Base-by-base conservation (phyloP, 345 rosid species). In the Eucalyptus tenuipes region DNA sequence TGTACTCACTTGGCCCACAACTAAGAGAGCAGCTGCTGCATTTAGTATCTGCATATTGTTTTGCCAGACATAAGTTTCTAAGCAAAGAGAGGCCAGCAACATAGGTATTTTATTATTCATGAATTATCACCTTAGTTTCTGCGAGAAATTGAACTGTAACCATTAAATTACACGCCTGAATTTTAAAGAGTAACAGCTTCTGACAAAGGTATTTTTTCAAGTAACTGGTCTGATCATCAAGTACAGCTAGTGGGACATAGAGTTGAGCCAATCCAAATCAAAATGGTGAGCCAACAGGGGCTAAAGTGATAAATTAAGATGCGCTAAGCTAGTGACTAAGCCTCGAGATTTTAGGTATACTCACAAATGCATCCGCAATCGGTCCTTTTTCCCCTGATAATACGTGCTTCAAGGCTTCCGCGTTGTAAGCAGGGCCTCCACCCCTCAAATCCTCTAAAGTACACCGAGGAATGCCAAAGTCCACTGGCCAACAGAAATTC, bases 21-120 rank as follows among this genome's bases (percentile, higher is more conserved):
- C 99, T 86, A 95, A 86, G 22, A 97, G 96, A 81, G 99, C 97
- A 22, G 99, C 98, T 29, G 98, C 99, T 89, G 99, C 97, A 90
- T 96, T 97, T n/a, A 98, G 93, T 91, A 97, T 94, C 99, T 98
- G 94, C 86, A 42, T 87, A 61, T 79, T 50, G 49, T 85, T 49
- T 33, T 16, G 1, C 13, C 49, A 48, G 68, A 18, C 11, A 0
- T 44, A 55, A 85, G 87, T 50, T 88, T 66, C 47, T 40, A 75
- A 75, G 47, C 47, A 75, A 71, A 75, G 82, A 75, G 82, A 37
- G 47, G 47, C 82, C 29, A 1, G 1, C 27, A 75, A 40, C 84
- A 75, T 10, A 0, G 47, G 47, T 20, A 20, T 75, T 75, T 40
- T 22, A 75, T 20, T 75, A 37, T 75, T 75, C 84, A 10, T 75